Conservation (phyloP, 2,329 filamentous ascomycete genomes). For the Herpomyces periplanetae region DNA sequence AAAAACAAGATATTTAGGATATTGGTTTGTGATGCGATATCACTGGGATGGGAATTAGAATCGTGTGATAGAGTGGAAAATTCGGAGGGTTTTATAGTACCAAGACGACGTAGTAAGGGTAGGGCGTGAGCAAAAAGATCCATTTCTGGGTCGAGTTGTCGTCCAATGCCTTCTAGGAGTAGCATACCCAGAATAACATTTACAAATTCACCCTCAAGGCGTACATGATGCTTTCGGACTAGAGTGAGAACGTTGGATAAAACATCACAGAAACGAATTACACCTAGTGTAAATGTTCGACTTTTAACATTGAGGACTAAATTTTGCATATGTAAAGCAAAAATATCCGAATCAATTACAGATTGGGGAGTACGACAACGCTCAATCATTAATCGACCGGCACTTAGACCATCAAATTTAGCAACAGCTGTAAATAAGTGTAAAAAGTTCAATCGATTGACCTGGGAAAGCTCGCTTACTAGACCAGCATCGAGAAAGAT, state of each 20-base stretch:
- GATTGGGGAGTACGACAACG: conserved; percentile 66
- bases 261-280: conserved; percentile 82
- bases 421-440: conserved; percentile 83
- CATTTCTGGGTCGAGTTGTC: conserved; percentile 43
- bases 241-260: conserved; percentile 59
- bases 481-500: conserved; percentile 92
- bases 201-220: conserved; percentile 84
- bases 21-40: no score
- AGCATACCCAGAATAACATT: conserved; percentile 90
- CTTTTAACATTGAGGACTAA: conserved; percentile 66
- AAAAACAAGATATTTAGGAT: no score
- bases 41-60: no score
- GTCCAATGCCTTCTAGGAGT: conserved; percentile 65
- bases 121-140: conserved; percentile 57
- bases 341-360: conserved; percentile 57
- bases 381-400: conserved; percentile 79
- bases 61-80: no score
- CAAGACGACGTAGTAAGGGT: no score
- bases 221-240: conserved; percentile 66
- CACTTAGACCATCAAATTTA: conserved; percentile 84
- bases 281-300: conserved; percentile 57
- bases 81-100: no score
- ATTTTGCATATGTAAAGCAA: conserved; percentile 86
- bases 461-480: conserved; percentile 60
- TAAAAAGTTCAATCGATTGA: conserved; percentile 59